Conservation (phyloP, 2,329 filamentous ascomycete genomes). For the Colletotrichum sp. region DNA sequence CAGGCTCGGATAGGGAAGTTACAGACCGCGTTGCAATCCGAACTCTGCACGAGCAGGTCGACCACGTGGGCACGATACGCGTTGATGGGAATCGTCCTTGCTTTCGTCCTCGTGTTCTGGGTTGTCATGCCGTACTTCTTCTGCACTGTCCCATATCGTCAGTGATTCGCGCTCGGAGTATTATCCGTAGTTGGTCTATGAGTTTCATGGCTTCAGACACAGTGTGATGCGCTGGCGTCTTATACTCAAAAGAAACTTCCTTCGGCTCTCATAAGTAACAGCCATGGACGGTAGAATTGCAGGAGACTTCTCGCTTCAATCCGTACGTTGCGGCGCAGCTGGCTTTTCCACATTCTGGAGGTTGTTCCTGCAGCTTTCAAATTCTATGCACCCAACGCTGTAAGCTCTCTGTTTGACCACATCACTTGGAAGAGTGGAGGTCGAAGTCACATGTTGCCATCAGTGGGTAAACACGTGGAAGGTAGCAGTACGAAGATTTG, state of each 20-base stretch:
- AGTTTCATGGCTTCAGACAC: neutral
- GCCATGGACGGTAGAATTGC: neutral
- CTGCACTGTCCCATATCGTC: neutral
- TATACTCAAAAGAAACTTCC: neutral
- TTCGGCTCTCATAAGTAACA: neutral
- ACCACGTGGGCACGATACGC: neutral
- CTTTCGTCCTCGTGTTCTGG: neutral
- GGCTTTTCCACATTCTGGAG: neutral
- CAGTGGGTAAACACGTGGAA: neutral
- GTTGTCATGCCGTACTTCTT: neutral
- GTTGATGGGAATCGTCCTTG: neutral
- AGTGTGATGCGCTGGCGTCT: neutral
- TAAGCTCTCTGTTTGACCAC: neutral
- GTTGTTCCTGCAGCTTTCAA: neutral
- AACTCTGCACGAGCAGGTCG: neutral
- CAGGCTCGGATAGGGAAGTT: neutral
- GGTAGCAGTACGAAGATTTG: neutral
- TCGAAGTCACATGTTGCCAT: neutral
- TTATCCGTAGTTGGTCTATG: neutral
- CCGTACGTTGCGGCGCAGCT: neutral
- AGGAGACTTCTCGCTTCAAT: neutral
- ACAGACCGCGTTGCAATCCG: neutral
- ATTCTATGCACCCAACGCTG: neutral
- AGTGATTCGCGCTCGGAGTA: neutral
- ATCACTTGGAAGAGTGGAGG: neutral